These are phyloP conservation scores for Pseudopithomyces maydicus DNA, from an alignment of 2,329 filamentous ascomycete genomes.

Conservation along the genomic window DNA sequence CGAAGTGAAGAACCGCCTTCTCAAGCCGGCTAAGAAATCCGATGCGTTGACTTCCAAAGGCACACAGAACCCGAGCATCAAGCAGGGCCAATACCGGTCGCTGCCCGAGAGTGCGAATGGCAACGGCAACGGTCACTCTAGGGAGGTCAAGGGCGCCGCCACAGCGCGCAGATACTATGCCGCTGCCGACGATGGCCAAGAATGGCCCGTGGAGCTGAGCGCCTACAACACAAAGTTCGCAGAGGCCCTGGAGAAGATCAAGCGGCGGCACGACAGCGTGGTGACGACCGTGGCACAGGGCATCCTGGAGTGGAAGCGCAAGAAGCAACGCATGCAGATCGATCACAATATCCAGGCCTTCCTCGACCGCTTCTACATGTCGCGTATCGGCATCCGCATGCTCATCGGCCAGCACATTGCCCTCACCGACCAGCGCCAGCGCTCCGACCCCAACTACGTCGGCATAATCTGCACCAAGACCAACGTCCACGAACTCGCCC, in stretches of 20 bases:
- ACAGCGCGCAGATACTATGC: conserved; percentile 79
- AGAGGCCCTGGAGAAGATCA: conserved; percentile 88
- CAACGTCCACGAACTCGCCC: conserved; percentile 90
- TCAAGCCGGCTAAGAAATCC: conserved; percentile 65
- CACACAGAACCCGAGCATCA: conserved; percentile 88
- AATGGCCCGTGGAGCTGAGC: conserved; percentile 93
- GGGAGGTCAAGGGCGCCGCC: conserved; percentile 54
- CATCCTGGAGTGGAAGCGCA: conserved; percentile 97
- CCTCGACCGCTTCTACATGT: conserved; percentile 99
- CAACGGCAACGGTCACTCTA: conserved; percentile 52
- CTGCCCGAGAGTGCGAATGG: conserved; percentile 56
- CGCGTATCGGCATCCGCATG: conserved; percentile 98
- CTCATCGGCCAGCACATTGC: conserved; percentile 98
- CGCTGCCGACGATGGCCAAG: conserved; percentile 81
- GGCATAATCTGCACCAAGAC: conserved; percentile 99
- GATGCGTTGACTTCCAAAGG: conserved; percentile 70
- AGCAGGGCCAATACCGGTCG: conserved; percentile 77
- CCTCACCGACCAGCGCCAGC: conserved; percentile 88
- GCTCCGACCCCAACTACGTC: conserved; percentile 90
- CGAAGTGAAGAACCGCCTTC: conserved; percentile 79
- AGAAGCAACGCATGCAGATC: conserved; percentile 95
- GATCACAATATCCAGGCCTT: conserved; percentile 97
- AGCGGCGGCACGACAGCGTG: conserved; percentile 92
- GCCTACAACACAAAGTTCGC: conserved; percentile 94
- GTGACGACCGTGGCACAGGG: conserved; percentile 98